Evolutionary conservation across 768 basidiomycete genomes (phyloP), one percentile per base, ranked within the genome.

Genomic region (Lyophyllum decastes): DNA sequence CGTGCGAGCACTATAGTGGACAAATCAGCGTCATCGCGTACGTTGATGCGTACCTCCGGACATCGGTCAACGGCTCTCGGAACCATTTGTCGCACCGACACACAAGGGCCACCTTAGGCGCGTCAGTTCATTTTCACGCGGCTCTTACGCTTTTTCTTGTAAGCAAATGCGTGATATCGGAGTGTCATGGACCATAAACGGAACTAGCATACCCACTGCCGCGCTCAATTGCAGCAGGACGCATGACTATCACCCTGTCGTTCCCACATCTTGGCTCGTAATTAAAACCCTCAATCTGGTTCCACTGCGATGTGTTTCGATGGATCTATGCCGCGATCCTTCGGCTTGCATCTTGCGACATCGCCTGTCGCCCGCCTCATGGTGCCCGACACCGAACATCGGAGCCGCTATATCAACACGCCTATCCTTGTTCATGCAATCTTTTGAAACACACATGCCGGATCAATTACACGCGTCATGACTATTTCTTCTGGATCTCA

Each of bases 21-120:
- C 58, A 51, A 59, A 59, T 55, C 21, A 30, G 14, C 16, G 33
- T 12, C 34, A 51, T 38, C 9, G 35, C 19, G 10, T 51, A 33
- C 19, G 24, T 46, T 26, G n/a, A 7, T 46, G 24, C 9, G 45
- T 26, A 26, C 26, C 2, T 33, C 30, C 27, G 25, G 19, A 27
- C 24, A n/a, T 21, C 24, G 46, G 47, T 45, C 24, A 16, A 41
- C 35, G 35, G 40, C 16, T 41, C 40, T 19, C n/a, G 40, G 40
- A 17, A n/a, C 40, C 40, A 41, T 4, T 41, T 19, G 40, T 4
- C 19, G 35, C 10, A 10, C 40, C 22, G 10, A 45, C 14, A 22
- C 44, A 8, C 44, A 14, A 45, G 12, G 2, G 22, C 44, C 44
- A 24, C 24, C 12, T 24, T 24, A 45, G 24, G 44, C 44, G n/a